Percentiles rank a stretch among this genome's conserved stretches.
Conservation (phyloP, 306 rosid genomes). For the Vigna trinervia region DNA sequence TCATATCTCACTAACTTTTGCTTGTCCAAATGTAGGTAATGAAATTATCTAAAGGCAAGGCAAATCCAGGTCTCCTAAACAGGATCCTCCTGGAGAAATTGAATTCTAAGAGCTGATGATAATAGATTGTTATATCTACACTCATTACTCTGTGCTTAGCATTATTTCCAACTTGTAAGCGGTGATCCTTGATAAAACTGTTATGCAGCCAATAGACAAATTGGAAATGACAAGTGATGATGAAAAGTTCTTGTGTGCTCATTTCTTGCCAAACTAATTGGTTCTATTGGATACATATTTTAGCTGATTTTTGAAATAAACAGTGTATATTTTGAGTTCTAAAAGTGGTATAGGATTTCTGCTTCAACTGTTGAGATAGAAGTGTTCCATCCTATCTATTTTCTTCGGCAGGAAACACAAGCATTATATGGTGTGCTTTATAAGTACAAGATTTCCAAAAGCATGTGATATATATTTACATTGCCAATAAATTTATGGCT, state of each 20-base stretch:
- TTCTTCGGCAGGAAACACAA: slow-evolving; percentile 26
- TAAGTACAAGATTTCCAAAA: neutral
- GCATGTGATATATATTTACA: slow-evolving; percentile 9
- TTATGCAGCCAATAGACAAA: neutral
- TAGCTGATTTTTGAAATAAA: slow-evolving; percentile 33
- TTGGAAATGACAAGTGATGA: neutral
- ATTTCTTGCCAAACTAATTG: slow-evolving; percentile 16
- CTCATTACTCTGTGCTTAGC: slow-evolving; percentile 1
- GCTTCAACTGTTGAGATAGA: slow-evolving; percentile 3
- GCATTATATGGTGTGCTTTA: neutral
- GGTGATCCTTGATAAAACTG: slow-evolving; percentile 19
- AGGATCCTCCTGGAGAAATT: slow-evolving; percentile 84
- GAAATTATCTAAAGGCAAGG: slow-evolving; percentile 95
- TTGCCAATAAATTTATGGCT: slow-evolving; percentile 7
- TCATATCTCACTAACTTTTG: slow-evolving; percentile 1
- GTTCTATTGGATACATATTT: slow-evolving; percentile 16
- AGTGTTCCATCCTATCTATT: slow-evolving; percentile 12
- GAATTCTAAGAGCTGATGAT: slow-evolving; percentile 69
- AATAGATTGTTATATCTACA: slow-evolving; percentile 1
- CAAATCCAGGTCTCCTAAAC: slow-evolving; percentile 88
- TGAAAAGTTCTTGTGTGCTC: slow-evolving; percentile 2
- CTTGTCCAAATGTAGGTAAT: slow-evolving; percentile 60
- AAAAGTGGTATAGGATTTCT: neutral
- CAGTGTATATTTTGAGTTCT: slow-evolving; percentile 10
- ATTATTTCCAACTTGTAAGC: neutral